Conservation (phyloP, 192 early-diverging fungal species). For the Coemansia sp. region DNA sequence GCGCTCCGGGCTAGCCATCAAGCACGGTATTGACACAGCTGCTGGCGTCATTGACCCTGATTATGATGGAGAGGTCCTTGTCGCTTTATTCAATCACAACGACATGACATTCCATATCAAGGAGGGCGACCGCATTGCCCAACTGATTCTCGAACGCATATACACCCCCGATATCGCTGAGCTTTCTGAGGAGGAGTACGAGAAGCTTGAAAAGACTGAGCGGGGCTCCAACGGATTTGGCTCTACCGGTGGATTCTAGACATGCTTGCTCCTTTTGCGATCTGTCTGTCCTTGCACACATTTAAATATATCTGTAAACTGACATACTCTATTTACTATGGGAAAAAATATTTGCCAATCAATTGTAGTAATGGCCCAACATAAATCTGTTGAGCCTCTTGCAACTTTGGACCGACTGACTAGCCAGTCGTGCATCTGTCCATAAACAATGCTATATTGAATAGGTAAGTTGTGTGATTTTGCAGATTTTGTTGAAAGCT, state of each 20-base stretch:
- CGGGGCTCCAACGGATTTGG: conserved; percentile 71
- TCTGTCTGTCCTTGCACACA: background rate
- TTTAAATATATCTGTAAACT: background rate
- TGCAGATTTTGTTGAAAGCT: background rate
- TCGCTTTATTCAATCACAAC: conserved; percentile 88
- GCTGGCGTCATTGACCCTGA: conserved; percentile 93
- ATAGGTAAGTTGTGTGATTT: too few species aligned
- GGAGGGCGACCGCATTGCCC: conserved; percentile 92
- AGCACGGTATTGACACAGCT: conserved; percentile 83
- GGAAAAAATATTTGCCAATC: background rate
- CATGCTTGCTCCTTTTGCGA: background rate
- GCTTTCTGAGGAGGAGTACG: conserved; percentile 49
- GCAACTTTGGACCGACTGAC: too few species aligned
- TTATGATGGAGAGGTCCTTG: conserved; percentile 82
- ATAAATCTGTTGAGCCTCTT: too few species aligned
- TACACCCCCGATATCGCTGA: conserved; percentile 76
- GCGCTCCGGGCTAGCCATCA: conserved; percentile 86
- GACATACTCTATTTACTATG: background rate
- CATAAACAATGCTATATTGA: too few species aligned
- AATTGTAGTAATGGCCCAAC: too few species aligned
- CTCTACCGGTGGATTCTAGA: conserved; percentile 58
- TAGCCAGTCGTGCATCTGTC: too few species aligned
- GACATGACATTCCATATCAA: conserved; percentile 70
- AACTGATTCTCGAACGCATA: conserved; percentile 89
- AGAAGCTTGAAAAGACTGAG: conserved; percentile 56